phyloP scores from a whole-genome alignment of 306 rosid genomes.

The Cucurbita argyrosperma region DNA sequence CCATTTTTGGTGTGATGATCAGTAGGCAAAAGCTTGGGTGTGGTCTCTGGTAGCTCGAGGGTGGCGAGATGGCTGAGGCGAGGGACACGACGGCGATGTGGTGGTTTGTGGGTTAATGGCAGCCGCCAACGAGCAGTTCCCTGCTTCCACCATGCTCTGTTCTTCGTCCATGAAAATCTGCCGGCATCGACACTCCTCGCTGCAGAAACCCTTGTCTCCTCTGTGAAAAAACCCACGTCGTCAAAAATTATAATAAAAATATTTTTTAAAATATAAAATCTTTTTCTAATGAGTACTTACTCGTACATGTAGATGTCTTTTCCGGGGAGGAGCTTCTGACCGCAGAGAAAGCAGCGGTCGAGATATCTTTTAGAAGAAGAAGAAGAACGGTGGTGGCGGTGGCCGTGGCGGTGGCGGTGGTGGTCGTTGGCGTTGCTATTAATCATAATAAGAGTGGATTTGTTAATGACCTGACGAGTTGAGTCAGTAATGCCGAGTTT shows the following conservation, averaged over 20 bases:
- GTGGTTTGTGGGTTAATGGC: constrained; percentile 11
- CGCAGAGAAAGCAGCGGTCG: constrained; percentile 62
- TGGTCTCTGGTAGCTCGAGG: constrained; percentile 31
- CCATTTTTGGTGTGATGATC: background rate
- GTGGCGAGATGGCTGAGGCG: constrained; percentile 19
- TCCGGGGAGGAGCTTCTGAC: constrained; percentile 48
- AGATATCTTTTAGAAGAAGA: constrained; percentile 27
- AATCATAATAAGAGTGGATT: constrained; percentile 28
- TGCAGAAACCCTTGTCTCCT: constrained; percentile 82
- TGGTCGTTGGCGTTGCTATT: constrained; percentile 1
- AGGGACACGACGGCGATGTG: constrained; percentile 6
- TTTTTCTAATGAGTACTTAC: constrained; percentile 20
- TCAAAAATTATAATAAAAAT: background rate
- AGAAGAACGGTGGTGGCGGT: too few species aligned
- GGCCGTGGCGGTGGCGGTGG: background rate
- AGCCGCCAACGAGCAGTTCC: constrained; percentile 34
- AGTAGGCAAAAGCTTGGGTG: constrained; percentile 28
- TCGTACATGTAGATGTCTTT: constrained; percentile 97
- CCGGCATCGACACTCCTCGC: constrained; percentile 85
- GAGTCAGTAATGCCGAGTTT: constrained; percentile 6
- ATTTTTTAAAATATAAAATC: background rate
- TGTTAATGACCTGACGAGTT: constrained; percentile 47
- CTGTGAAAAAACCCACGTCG: constrained; percentile 17
- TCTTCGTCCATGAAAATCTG: constrained; percentile 83
- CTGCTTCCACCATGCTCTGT: constrained; percentile 23